Evolutionary conservation across 257 asterid genomes (phyloP), one percentile per base, ranked within the genome.

Genomic region (Gentiana straminea): DNA sequence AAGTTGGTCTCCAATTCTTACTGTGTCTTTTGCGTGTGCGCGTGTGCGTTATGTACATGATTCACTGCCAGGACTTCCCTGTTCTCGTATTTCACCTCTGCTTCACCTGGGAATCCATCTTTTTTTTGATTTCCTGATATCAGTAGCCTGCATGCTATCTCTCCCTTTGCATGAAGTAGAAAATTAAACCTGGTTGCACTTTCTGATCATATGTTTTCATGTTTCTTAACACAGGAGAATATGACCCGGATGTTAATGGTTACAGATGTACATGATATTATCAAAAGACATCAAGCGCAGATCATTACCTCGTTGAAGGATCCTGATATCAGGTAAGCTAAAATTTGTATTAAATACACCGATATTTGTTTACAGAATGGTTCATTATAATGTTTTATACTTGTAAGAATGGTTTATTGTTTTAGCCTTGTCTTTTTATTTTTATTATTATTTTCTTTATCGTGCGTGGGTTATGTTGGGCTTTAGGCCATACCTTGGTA

Each of bases 171-270:
- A 44, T 49, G 43, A 36, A 51, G 12, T 34, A 44, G 6, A 47
- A 50, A 13, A 13, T 38, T 45, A 35, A 2, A 43, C 45, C 33
- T 65, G 55, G 54, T 51, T 65, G 57, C 62, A 65, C 43, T 12
- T 9, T 55, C 63, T 70, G 79, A 66, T 60, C 34, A 52, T 50
- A 50, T 46, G 47, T 15, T 64, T 38, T 63, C 50, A 55, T 51
- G 67, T 49, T 63, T 53, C 45, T 33, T 32, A 13, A 59, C 75
- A 76, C 93, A 89, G 97, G 97, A 89, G 76, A 89, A 89, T 73
- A 89, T 89, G 97, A 73, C 95, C 62, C 83, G 97, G 74, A 89
- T 86, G 97, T 70, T 89, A 82, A 89, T 89, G 97, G 97, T 89
- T 72, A 72, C 97, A 45, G 97, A 89, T 72, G 95, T 89, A 57